Evolutionary conservation across 2,329 filamentous ascomycete genomes (phyloP).

Genomic region (Monilinia laxa): DNA sequence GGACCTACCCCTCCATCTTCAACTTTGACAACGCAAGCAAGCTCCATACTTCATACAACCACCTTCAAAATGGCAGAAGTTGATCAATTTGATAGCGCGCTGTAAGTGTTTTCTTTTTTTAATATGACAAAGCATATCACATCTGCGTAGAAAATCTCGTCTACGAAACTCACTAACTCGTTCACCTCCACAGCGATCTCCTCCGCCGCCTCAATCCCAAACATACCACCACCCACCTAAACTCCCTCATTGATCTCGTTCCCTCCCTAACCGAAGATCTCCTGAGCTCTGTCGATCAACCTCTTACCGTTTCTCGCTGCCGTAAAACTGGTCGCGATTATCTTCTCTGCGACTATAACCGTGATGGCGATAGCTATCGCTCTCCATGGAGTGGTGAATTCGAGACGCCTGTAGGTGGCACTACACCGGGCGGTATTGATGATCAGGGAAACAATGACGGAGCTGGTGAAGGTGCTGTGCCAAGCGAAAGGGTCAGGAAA

Average conservation of each 20-base stretch:
- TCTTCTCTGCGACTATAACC: slow-evolving; percentile 99
- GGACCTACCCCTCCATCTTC: slow-evolving; percentile 20
- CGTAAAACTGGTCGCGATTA: slow-evolving; percentile 89
- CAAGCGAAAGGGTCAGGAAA: slow-evolving; percentile 84
- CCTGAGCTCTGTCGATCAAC: slow-evolving; percentile 95
- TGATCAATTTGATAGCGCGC: slow-evolving; percentile 42
- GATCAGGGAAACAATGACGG: slow-evolving; percentile 54
- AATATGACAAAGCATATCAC: neutral
- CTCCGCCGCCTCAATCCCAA: slow-evolving; percentile 96
- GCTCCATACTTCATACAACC: slow-evolving; percentile 25
- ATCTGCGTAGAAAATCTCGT: neutral
- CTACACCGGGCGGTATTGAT: slow-evolving; percentile 54
- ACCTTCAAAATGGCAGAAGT: slow-evolving; percentile 39
- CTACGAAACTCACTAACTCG: slow-evolving; percentile 15
- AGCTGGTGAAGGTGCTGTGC: slow-evolving; percentile 76
- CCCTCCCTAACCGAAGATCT: slow-evolving; percentile 96
- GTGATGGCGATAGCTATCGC: slow-evolving; percentile 95
- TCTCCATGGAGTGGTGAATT: slow-evolving; percentile 99
- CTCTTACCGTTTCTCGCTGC: slow-evolving; percentile 82
- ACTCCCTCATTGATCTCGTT: slow-evolving; percentile 81
- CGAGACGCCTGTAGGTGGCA: slow-evolving; percentile 78
- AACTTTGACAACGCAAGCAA: slow-evolving; percentile 23
- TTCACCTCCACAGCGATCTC: slow-evolving; percentile 71
- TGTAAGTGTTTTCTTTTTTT: slow-evolving; percentile 33
- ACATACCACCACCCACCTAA: slow-evolving; percentile 83